These are phyloP conservation scores for Fusarium sp. DNA, from an alignment of 2,329 filamentous ascomycete genomes.

Conservation along the genomic window DNA sequence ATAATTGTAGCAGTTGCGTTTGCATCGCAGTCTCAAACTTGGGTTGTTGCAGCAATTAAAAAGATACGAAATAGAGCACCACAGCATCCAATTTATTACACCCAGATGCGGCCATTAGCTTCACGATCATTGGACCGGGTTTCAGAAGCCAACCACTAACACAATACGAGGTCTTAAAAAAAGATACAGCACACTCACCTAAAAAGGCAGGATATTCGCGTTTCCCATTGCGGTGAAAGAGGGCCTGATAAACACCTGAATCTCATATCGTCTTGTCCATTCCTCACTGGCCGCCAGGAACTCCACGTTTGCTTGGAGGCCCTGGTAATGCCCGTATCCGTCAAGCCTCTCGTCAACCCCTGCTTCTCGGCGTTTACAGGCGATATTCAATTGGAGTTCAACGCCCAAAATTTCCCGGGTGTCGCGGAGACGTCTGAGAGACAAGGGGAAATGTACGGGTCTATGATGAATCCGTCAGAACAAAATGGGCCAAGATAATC, in stretches of 20 bases:
- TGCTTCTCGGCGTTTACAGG: slow-evolving; percentile 32
- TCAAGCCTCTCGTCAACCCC: slow-evolving; percentile 14
- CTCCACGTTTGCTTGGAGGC: slow-evolving; percentile 3
- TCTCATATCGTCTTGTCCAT: slow-evolving; percentile 10
- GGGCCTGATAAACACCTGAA: neutral
- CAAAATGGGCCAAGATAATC: slow-evolving; percentile 17
- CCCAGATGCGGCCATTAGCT: slow-evolving; percentile 25
- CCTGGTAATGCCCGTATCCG: slow-evolving; percentile 16
- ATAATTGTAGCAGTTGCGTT: neutral
- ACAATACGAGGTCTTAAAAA: slow-evolving; percentile 24
- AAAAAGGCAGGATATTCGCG: neutral
- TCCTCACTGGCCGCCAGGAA: slow-evolving; percentile 13
- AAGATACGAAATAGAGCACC: neutral
- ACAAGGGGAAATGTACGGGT: neutral
- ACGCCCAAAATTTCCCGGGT: neutral
- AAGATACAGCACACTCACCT: neutral
- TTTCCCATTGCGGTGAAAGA: slow-evolving; percentile 6
- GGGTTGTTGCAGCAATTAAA: neutral
- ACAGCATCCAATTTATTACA: neutral
- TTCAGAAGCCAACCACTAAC: slow-evolving; percentile 5
- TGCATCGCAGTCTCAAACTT: neutral
- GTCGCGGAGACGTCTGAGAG: slow-evolving; percentile 11
- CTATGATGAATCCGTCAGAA: slow-evolving; percentile 15
- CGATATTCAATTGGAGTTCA: slow-evolving; percentile 22
- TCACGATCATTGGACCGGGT: slow-evolving; percentile 21